phyloP scores from a whole-genome alignment of 257 asterid species.

The Solanum sejunctum region DNA sequence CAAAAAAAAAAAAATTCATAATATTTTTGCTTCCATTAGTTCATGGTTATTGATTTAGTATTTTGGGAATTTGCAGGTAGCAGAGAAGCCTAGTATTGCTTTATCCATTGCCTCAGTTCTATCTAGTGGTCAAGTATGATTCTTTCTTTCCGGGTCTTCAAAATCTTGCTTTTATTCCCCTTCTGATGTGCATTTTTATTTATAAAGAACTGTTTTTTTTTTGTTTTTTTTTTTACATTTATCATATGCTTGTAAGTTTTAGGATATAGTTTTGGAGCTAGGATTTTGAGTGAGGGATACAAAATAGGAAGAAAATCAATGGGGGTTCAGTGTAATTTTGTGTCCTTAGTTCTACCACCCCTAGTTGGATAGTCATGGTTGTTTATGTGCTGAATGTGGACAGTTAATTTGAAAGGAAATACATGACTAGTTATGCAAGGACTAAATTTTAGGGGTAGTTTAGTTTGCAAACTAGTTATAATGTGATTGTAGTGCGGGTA shows the following conservation, averaged over 20 bases:
- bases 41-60: background rate
- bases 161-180: background rate
- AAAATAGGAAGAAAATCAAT: too few relatives aligned
- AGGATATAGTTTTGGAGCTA: background rate
- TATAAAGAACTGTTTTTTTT: background rate
- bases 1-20: background rate
- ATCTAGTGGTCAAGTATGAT: constrained; percentile 63
- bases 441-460: background rate
- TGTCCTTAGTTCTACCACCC: background rate
- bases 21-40: background rate
- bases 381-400: background rate
- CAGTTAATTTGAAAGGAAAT: background rate
- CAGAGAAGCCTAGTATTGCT: constrained; percentile 95
- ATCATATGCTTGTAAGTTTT: background rate
- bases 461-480: background rate
- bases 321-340: background rate
- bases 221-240: background rate
- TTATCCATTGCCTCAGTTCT: constrained; percentile 70
- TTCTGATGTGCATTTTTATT: background rate
- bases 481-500: background rate
- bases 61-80: constrained; percentile 40
- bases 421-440: background rate
- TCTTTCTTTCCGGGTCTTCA: background rate
- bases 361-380: background rate
- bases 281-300: too few relatives aligned